A percentile compares a stretch with the other conserved stretches of the same genome.
These are phyloP conservation scores for Fusarium verrucosum DNA, from an alignment of 2,329 filamentous ascomycete species.

Conservation along the genomic window DNA sequence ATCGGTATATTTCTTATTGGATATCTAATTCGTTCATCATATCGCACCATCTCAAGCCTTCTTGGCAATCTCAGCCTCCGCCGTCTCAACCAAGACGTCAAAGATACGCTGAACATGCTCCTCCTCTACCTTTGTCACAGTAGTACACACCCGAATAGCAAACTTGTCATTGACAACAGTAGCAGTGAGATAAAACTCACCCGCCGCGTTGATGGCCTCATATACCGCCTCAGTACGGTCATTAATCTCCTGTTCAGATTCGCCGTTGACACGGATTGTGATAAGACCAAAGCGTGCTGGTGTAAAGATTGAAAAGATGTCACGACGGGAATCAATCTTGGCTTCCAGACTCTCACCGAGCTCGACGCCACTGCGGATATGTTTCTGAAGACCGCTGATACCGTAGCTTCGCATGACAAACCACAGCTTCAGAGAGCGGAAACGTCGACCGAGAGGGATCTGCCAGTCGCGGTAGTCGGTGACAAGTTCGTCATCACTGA, in stretches of 20 bases:
- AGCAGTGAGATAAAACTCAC: constrained; percentile 84
- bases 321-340: constrained; percentile 65
- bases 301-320: constrained; percentile 80
- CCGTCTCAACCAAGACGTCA: constrained; percentile 72
- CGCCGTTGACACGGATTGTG: constrained; percentile 70
- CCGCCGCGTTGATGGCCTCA: constrained; percentile 75
- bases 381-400: constrained; percentile 75
- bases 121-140: constrained; percentile 71
- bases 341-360: constrained; percentile 76
- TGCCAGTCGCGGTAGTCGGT: constrained; percentile 98
- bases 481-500: constrained; percentile 82
- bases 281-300: constrained; percentile 81
- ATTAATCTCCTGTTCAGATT: constrained; percentile 65
- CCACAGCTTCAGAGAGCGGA: constrained; percentile 92
- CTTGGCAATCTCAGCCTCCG: constrained; percentile 54
- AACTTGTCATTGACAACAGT: constrained; percentile 77
- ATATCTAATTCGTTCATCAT: not conserved
- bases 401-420: constrained; percentile 90
- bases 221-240: constrained; percentile 77
- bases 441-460: constrained; percentile 88
- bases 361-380: constrained; percentile 74
- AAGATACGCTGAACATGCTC: constrained; percentile 80
- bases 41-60: not conserved
- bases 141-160: constrained; percentile 83
- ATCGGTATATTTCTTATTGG: not conserved